Conservation (phyloP, 768 basidiomycete species). For the Lentinula detonsa region DNA sequence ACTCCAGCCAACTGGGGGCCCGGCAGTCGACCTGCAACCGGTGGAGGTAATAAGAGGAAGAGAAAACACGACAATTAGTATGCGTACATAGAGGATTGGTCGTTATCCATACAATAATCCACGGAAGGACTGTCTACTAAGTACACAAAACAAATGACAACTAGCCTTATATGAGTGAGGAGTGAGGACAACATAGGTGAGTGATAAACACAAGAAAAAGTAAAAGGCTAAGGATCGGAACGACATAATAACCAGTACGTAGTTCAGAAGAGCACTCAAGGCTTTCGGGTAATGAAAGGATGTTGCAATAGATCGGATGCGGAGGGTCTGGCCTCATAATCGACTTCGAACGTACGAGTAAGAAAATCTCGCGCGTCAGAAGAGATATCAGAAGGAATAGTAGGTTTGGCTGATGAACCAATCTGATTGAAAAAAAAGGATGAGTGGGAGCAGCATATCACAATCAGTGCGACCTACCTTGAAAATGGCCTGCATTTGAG, state of each 20-base stretch:
- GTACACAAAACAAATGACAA: not conserved
- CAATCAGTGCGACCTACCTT: constrained; percentile 45
- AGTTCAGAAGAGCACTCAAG: not conserved
- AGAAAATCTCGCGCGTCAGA: constrained; percentile 85
- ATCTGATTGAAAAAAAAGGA: constrained; percentile 46
- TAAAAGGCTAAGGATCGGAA: not conserved
- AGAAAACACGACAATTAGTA: constrained; percentile 7
- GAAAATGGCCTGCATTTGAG: constrained; percentile 99
- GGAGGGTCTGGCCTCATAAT: constrained; percentile 75
- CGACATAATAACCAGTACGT: not conserved
- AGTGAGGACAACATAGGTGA: not conserved
- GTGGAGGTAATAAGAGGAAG: constrained; percentile 20
- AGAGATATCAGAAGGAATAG: constrained; percentile 89
- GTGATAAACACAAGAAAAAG: not conserved
- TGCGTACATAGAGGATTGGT: not conserved
- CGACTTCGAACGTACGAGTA: constrained; percentile 77
- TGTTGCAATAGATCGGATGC: constrained; percentile 73
- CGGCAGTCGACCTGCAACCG: constrained; percentile 48
- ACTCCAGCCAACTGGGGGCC: constrained; percentile 98
- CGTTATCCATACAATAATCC: constrained; percentile 2
- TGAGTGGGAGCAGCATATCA: not conserved
- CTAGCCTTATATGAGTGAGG: not conserved
- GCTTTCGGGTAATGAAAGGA: constrained; percentile 55
- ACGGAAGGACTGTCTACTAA: not conserved
- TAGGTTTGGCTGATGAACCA: constrained; percentile 82